These are phyloP conservation scores for Aureobasidium sp. DNA, from an alignment of 2,329 filamentous ascomycete species.

Conservation along the genomic window DNA sequence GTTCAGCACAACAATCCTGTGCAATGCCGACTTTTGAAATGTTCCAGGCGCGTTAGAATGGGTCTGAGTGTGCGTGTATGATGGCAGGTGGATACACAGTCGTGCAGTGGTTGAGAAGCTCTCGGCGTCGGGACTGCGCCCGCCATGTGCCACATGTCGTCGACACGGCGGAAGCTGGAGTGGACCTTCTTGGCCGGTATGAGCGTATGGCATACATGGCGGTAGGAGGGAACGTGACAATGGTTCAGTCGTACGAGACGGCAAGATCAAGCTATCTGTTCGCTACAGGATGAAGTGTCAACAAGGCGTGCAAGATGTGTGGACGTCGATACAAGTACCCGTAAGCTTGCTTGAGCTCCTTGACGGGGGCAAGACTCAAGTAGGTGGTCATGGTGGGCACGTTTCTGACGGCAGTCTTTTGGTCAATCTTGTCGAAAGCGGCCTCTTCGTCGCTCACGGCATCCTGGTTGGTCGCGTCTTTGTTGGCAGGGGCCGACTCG, in stretches of 20 bases:
- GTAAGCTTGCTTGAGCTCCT: constrained; percentile 44
- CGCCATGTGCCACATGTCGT: neutral
- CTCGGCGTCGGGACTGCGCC: too few relatives aligned
- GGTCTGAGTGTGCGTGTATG: neutral
- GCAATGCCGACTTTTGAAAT: too few relatives aligned
- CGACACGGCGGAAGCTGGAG: neutral
- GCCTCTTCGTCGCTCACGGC: constrained; percentile 22
- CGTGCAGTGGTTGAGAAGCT: neutral
- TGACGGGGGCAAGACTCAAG: constrained; percentile 45
- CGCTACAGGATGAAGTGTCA: neutral
- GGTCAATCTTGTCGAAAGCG: constrained; percentile 50
- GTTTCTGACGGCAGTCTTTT: constrained; percentile 36
- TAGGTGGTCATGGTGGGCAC: constrained; percentile 53
- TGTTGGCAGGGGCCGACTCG: constrained; percentile 13
- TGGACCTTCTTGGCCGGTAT: neutral
- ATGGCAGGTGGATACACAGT: neutral
- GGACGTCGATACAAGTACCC: constrained; percentile 23
- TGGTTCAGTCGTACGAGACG: neutral
- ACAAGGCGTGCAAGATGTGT: neutral
- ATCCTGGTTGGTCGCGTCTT: constrained; percentile 15
- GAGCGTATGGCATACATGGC: neutral
- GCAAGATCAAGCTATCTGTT: neutral
- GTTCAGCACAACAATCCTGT: neutral
- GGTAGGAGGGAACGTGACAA: neutral
- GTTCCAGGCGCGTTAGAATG: neutral